Evolutionary conservation across 2,329 filamentous ascomycete species (phyloP).

Genomic region (Zasmidium citrigriseum): DNA sequence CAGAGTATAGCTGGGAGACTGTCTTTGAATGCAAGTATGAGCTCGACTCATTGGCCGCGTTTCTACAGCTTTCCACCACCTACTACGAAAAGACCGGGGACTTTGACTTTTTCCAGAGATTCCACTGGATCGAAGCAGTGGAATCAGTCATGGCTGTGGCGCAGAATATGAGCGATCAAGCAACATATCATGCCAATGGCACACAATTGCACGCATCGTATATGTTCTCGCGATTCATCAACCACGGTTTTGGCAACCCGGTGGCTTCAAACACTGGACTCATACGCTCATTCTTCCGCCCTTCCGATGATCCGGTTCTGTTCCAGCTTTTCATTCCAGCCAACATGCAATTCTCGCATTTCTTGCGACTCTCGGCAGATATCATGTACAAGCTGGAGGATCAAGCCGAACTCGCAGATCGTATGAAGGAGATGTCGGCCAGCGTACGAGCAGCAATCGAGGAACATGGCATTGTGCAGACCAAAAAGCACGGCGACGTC

Average conservation of each 20-base stretch:
- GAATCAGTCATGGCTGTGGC: constrained; percentile 16
- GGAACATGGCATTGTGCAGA: constrained; percentile 40
- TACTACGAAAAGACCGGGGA: constrained; percentile 48
- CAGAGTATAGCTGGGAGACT: constrained; percentile 40
- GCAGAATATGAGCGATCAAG: constrained; percentile 15
- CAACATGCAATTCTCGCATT: constrained; percentile 71
- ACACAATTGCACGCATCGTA: constrained; percentile 13
- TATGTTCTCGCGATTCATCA: constrained; percentile 10
- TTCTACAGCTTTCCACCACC: constrained; percentile 48
- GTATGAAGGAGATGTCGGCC: constrained; percentile 15
- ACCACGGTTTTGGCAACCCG: constrained; percentile 50
- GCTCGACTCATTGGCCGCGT: constrained; percentile 51
- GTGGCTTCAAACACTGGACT: constrained; percentile 47
- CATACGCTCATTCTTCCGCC: constrained; percentile 49
- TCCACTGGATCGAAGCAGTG: constrained; percentile 16
- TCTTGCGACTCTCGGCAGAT: constrained; percentile 54
- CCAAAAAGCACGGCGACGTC: constrained; percentile 39
- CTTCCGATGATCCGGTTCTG: constrained; percentile 50
- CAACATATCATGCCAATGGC: constrained; percentile 17
- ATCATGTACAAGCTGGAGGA: constrained; percentile 37
- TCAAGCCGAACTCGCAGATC: constrained; percentile 25
- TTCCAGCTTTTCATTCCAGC: constrained; percentile 50
- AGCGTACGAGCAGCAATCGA: constrained; percentile 11
- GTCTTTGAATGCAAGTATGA: constrained; percentile 57
- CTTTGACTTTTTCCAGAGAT: constrained; percentile 18